Evolutionary conservation across 176 grass and related monocot genomes (phyloP).

Genomic region (Bolboschoenus planiculmis): DNA sequence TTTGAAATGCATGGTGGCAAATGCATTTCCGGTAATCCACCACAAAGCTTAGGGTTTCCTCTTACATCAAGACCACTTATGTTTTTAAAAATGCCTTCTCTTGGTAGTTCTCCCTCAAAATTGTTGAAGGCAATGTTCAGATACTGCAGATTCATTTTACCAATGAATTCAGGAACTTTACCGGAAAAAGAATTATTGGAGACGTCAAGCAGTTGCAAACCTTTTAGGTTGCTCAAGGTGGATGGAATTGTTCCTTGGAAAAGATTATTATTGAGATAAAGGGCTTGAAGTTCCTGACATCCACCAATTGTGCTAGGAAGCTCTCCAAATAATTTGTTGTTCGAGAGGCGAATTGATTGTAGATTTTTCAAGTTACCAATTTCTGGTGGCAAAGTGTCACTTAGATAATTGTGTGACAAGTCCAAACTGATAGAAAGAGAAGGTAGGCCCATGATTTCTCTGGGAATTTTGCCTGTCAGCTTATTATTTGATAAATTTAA

Average conservation of each 20-base stretch:
- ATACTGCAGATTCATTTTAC: not conserved
- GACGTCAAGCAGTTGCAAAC: not conserved
- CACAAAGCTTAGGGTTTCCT: conserved; percentile 28
- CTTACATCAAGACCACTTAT: not conserved
- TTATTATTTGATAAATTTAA: not conserved
- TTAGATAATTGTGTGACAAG: not conserved
- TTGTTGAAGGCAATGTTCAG: not conserved
- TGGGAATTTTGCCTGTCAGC: conserved; percentile 1
- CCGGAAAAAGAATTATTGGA: not conserved
- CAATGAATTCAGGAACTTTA: not conserved
- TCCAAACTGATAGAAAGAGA: not conserved
- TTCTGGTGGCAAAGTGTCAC: not conserved
- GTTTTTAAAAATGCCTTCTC: conserved; percentile 5
- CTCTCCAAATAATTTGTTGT: not conserved
- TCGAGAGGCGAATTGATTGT: not conserved
- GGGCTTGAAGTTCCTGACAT: not conserved
- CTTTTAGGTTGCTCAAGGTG: not conserved
- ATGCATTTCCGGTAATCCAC: conserved; percentile 15
- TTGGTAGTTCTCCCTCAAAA: not conserved
- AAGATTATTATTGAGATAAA: not conserved
- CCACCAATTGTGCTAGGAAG: not conserved
- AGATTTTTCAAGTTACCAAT: not conserved
- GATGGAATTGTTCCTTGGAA: not conserved
- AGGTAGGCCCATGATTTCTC: not conserved
- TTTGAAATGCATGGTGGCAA: not conserved